Conservation (phyloP, 2,329 filamentous ascomycete species). For the Fusarium metavorans region DNA sequence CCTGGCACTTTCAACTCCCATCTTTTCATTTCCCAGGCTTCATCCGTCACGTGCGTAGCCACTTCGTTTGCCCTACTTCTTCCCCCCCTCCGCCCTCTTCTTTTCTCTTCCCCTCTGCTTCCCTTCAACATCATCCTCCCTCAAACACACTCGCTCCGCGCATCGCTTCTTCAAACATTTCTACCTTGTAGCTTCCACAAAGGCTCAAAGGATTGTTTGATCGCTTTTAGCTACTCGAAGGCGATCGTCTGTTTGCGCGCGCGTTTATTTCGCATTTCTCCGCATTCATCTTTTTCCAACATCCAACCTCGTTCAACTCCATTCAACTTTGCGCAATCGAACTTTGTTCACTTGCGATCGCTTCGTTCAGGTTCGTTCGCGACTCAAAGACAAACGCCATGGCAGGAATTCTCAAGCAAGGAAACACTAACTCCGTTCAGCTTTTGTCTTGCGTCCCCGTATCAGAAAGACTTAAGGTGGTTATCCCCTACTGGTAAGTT, state of each 20-base stretch:
- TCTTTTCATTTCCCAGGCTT: not conserved
- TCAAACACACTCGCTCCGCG: not conserved
- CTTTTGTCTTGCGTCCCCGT: constrained; percentile 1
- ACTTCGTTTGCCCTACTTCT: not conserved
- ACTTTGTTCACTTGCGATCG: not conserved
- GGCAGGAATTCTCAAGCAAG: not conserved
- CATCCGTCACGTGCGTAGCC: not conserved
- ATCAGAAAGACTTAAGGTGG: constrained; percentile 1
- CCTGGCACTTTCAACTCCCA: not conserved
- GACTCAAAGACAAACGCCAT: not conserved
- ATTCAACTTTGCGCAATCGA: not conserved
- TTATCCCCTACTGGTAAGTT: constrained; percentile 21
- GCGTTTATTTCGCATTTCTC: not conserved
- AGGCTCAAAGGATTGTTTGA: not conserved
- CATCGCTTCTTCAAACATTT: not conserved
- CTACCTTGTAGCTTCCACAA: not conserved
- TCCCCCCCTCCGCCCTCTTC: not conserved
- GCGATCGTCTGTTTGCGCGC: not conserved
- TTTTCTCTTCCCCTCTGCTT: not conserved
- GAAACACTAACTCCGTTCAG: constrained; percentile 19
- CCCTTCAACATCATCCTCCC: not conserved
- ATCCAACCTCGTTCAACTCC: not conserved
- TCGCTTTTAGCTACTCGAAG: not conserved
- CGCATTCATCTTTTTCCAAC: not conserved
- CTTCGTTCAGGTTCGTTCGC: not conserved